These are phyloP conservation scores for Trichoderma hamatum DNA, from an alignment of 2,329 filamentous ascomycete species.

Conservation along the genomic window DNA sequence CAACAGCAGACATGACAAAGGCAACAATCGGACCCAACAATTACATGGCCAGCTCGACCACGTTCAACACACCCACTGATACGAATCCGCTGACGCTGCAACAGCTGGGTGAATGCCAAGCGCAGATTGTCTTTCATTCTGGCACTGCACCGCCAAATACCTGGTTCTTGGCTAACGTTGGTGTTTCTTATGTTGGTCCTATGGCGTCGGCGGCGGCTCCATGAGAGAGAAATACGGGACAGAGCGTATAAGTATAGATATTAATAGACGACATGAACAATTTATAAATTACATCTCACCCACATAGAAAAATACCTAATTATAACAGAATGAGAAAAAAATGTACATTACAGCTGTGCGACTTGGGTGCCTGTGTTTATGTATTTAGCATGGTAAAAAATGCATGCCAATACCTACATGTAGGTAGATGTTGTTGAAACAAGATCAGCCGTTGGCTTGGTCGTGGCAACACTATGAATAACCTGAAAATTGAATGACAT, in stretches of 20 bases:
- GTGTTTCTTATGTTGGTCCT: background rate
- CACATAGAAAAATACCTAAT: background rate
- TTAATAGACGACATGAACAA: background rate
- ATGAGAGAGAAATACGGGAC: background rate
- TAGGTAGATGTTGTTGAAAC: too few relatives aligned
- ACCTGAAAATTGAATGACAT: constrained; percentile 6
- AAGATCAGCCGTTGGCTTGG: too few relatives aligned
- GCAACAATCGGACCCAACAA: background rate
- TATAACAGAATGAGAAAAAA: background rate
- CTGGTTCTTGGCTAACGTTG: background rate
- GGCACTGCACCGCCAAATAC: background rate
- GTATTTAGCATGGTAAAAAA: background rate
- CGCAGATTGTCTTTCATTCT: background rate
- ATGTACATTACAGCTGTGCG: background rate
- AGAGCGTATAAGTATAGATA: background rate
- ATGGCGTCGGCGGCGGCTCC: background rate
- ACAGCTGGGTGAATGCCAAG: background rate
- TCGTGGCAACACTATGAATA: background rate
- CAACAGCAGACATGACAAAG: background rate
- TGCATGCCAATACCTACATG: background rate
- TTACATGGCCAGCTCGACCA: background rate
- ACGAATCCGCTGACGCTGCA: background rate
- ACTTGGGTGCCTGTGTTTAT: background rate
- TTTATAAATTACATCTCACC: background rate
- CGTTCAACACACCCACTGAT: background rate